Conservation (phyloP, 257 asterid genomes). For the Echium plantagineum region DNA sequence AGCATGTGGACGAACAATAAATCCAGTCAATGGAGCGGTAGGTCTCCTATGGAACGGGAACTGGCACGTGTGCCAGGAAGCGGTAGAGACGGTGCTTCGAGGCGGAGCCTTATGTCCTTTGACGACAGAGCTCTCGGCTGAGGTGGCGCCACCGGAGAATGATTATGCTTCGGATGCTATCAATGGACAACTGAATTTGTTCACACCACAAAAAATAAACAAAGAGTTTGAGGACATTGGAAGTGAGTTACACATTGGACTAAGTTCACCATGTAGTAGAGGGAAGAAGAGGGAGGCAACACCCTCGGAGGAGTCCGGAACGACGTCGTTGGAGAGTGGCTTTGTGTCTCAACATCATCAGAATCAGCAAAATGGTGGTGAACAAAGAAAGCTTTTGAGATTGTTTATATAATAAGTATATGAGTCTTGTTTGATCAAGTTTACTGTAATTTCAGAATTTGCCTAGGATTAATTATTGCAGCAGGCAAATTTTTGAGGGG, state of each 20-base stretch:
- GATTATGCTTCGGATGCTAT: slow-evolving; percentile 14
- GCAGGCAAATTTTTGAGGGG: slow-evolving; percentile 3
- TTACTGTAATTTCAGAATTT: slow-evolving; percentile 1
- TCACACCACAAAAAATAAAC: slow-evolving; percentile 4
- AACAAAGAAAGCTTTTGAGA: slow-evolving; percentile 34
- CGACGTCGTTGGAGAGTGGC: slow-evolving; percentile 60
- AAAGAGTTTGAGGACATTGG: slow-evolving; percentile 9
- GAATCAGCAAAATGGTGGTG: slow-evolving; percentile 18
- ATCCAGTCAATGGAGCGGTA: too few species aligned
- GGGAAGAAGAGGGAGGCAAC: slow-evolving; percentile 27
- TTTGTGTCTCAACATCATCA: slow-evolving; percentile 10
- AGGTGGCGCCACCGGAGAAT: slow-evolving; percentile 4
- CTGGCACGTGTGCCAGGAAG: too few species aligned
- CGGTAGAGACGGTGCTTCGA: too few species aligned
- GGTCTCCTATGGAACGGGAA: too few species aligned
- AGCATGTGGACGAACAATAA: too few species aligned
- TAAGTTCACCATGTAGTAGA: slow-evolving; percentile 12
- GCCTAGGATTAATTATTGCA: slow-evolving; percentile 4
- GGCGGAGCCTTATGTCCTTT: too few species aligned
- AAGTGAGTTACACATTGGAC: slow-evolving; percentile 10
- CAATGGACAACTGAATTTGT: slow-evolving; percentile 7
- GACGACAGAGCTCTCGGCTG: neutral
- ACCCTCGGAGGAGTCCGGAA: slow-evolving; percentile 55
- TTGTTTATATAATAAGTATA: too few species aligned
- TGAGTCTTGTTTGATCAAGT: slow-evolving; percentile 6